Evolutionary conservation across 208 protist genomes (phyloP).

Genomic region (Leishmania gerbilli): DNA sequence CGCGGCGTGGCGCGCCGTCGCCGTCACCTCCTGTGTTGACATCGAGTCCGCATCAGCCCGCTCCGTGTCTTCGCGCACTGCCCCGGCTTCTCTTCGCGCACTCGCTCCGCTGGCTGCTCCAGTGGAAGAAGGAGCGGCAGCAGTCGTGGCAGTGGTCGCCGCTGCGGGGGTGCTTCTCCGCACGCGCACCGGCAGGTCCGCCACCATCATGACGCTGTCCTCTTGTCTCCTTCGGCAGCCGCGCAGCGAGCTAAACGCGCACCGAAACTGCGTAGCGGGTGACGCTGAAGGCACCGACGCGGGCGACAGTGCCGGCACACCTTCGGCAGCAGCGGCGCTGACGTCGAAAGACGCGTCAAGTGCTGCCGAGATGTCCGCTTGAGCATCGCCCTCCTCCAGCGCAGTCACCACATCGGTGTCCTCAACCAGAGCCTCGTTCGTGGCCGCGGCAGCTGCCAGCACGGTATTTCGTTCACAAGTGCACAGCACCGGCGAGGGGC

Average conservation of each 20-base stretch:
- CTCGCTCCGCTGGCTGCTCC: background rate
- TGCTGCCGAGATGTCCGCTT: too few species aligned
- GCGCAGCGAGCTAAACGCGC: conserved; percentile 31
- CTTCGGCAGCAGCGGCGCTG: background rate
- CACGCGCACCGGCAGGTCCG: conserved; percentile 20
- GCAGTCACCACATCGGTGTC: background rate
- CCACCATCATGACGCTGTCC: conserved; percentile 34
- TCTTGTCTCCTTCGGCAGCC: conserved; percentile 43
- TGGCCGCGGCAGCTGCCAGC: background rate
- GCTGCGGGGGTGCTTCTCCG: background rate
- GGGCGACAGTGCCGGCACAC: background rate
- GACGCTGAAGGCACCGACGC: background rate
- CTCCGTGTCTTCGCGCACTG: background rate
- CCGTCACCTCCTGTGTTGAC: background rate
- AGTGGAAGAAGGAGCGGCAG: background rate
- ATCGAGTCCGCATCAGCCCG: background rate
- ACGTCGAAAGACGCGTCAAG: background rate
- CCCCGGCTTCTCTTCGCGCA: background rate
- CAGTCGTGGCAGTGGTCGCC: background rate
- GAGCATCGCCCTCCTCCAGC: background rate
- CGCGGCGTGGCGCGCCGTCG: background rate
- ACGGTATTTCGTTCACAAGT: too few species aligned
- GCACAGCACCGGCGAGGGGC: background rate
- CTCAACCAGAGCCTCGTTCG: background rate
- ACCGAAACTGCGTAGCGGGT: conserved; percentile 12